Conservation (phyloP, 2,329 filamentous ascomycete genomes). For the Helotiales sp. region DNA sequence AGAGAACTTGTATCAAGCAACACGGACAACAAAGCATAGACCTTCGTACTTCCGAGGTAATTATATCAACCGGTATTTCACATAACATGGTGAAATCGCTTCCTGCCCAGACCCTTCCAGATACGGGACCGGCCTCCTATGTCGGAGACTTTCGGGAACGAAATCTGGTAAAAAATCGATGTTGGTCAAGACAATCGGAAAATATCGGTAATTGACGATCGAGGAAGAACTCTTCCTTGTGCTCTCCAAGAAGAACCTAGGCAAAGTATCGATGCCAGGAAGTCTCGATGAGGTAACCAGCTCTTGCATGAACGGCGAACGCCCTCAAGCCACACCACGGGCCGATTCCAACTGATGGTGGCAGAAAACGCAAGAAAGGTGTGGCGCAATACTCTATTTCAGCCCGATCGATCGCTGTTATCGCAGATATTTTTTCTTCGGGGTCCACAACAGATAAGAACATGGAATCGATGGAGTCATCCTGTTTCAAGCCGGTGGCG, state of each 20-base stretch:
- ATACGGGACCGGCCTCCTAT: not conserved
- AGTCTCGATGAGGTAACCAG: not conserved
- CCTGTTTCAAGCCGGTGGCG: not conserved
- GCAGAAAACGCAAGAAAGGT: not conserved
- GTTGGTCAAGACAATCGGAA: not conserved
- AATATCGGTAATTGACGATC: not conserved
- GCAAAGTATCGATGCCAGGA: not conserved
- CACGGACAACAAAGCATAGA: too few relatives aligned
- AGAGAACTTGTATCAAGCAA: too few relatives aligned
- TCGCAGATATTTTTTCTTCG: slow-evolving; percentile 14
- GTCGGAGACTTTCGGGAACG: not conserved
- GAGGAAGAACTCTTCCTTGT: not conserved
- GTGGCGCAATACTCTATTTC: slow-evolving; percentile 15
- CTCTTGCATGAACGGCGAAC: not conserved
- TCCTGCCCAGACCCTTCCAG: not conserved
- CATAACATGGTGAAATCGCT: not conserved
- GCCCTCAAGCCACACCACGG: slow-evolving; percentile 1
- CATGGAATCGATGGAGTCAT: too few relatives aligned
- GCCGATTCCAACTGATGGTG: slow-evolving; percentile 1
- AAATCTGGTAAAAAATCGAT: not conserved
- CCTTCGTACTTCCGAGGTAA: too few relatives aligned
- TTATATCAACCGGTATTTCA: too few relatives aligned
- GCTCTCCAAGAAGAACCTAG: not conserved
- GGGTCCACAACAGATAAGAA: too few relatives aligned
- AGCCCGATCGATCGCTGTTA: slow-evolving; percentile 10